Evolutionary conservation across 495 filamentous ascomycete genomes (phyloP), one percentile per base, ranked within the genome.

Genomic region (Podospora comata): DNA sequence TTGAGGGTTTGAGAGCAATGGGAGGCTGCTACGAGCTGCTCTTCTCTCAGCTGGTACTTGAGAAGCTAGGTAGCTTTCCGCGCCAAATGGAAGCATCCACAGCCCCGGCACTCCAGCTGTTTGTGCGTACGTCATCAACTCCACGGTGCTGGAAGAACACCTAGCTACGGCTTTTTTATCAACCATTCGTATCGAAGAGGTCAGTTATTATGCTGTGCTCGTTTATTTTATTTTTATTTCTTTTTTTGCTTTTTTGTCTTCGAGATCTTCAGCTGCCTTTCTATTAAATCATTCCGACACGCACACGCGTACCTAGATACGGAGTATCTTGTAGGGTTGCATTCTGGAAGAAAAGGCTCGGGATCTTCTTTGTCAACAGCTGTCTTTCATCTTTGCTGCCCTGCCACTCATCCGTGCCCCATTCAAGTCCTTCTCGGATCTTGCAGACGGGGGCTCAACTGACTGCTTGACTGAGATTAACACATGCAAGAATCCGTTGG

Each of bases 401-500:
- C 39, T 32, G 30, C 30, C 30, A 48, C 0, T 48, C 23, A 23
- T 23, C 23, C 9, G 15, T 48, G 39, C 39, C 39, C 39, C 39
- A 48, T 48, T 48, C 39, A 48, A 13, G 39, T 48, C 39, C 39
- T 48, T 48, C 39, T 48, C 39, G 18, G 18, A 58, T 58, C 55
- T 20, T 19, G 55, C 55, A 20, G 23, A n/a, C n/a, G 11, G 19
- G 55, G 55, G 23, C 6, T 18, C 55, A 58, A 11, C 26, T 58
- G 6, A 9, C n/a, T 58, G 5, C 55, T 58, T 26, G 23, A 20
- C 23, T 26, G 23, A 20, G n/a, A 58, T 58, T 58, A 11, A 58
- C 55, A 58, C 55, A 58, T 58, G 55, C 55, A 58, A 58, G 55
- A 58, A 58, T 58, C 55, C 55, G 55, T 20, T 20, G 55, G 18